Evolutionary conservation across 148 eudicot genomes (phyloP), one percentile per base, ranked within the genome.

Genomic region (Hydrangea macrophylla): DNA sequence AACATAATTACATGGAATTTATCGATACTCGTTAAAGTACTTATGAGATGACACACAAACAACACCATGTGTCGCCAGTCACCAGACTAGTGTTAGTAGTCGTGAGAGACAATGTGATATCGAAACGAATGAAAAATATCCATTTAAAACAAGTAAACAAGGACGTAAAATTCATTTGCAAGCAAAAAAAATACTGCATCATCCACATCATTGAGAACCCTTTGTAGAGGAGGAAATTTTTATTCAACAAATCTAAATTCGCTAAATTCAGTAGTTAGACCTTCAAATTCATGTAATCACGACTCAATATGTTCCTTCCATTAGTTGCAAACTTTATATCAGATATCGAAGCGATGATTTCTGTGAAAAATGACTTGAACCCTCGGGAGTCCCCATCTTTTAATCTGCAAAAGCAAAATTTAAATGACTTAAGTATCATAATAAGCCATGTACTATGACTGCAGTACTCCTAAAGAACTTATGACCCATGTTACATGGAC

Each of bases 241-340:
- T 55, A 72, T 45, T 28, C 32, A 42, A 50, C 17, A 33, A 24
- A 62, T 62, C n/a, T 57, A 17, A 64, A 12, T 54, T 54, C 48
- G 59, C 28, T 39, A n/a, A 31, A 65, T 26, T 35, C 40, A 30
- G 67, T 35, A 31, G 53, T 42, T 40, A 37, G 57, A 86, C 95
- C 95, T 89, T 89, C 55, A 89, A 79, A 74, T 80, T 84, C 95
- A 89, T 86, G 72, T 76, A 89, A 75, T 89, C 95, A 48, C 95
- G 95, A 73, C 87, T 89, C 65, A 89, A 80, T 58, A 89, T 84
- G 58, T 82, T 80, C 28, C 85, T 84, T 74, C 95, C 95, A 81
- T 82, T 85, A 60, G 70, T 77, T 58, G 84, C 74, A 74, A 86
- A 89, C 81, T 86, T 86, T 64, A 89, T 71, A 76, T 86, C 91